These are phyloP conservation scores for Pichia thaimueangensis DNA, from an alignment of 805 yeast species.

Conservation along the genomic window DNA sequence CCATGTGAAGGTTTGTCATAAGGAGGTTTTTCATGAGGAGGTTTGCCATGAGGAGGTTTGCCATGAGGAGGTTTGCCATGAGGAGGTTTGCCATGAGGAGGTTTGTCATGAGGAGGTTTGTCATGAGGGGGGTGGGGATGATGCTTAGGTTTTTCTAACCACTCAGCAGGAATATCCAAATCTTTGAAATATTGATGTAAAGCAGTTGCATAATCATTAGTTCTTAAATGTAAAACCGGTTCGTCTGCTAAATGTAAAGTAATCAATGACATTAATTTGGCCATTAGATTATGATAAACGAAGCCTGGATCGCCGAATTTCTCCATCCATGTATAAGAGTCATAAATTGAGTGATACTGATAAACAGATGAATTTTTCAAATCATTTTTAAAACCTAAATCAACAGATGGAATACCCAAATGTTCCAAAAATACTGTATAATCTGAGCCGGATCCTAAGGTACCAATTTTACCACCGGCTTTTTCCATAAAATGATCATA, in stretches of 20 bases:
- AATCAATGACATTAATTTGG: slow-evolving; percentile 47
- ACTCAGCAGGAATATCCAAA: slow-evolving; percentile 21
- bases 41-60: neutral
- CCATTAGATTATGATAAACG: slow-evolving; percentile 48
- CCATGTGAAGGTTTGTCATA: no score
- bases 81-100: no score
- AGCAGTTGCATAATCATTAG: slow-evolving; percentile 43
- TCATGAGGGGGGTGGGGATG: neutral
- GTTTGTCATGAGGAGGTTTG: no score
- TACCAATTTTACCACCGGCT: slow-evolving; percentile 31
- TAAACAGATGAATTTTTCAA: slow-evolving; percentile 50
- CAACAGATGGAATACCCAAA: slow-evolving; percentile 54
- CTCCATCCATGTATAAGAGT: slow-evolving; percentile 66
- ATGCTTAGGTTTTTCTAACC: slow-evolving; percentile 14
- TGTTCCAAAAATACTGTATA: slow-evolving; percentile 56
- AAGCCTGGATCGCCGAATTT: slow-evolving; percentile 57
- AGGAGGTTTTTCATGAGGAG: neutral
- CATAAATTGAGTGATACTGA: slow-evolving; percentile 73
- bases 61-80: no score
- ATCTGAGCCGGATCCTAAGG: slow-evolving; percentile 69
- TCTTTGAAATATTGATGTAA: slow-evolving; percentile 45
- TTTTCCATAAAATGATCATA: slow-evolving; percentile 32
- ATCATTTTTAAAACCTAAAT: slow-evolving; percentile 43
- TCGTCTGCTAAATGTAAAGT: slow-evolving; percentile 43
- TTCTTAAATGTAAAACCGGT: slow-evolving; percentile 39